Conservation (phyloP, 768 basidiomycete species). For the Inosperma sp. region DNA sequence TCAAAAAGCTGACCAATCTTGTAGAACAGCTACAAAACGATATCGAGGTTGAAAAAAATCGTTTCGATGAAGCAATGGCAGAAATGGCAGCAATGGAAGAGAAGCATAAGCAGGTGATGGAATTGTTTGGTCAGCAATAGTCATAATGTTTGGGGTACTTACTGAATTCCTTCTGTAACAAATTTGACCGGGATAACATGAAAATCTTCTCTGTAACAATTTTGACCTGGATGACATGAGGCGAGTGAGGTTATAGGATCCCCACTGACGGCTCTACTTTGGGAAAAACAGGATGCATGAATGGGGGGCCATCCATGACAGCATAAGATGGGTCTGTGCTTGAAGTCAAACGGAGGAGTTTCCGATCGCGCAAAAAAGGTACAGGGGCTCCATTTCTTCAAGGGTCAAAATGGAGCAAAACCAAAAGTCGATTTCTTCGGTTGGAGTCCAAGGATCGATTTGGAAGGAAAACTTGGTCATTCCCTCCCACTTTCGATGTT, state of each 20-base stretch:
- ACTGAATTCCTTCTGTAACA: too few species aligned
- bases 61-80: too few species aligned
- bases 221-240: too few species aligned
- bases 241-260: slow-evolving; percentile 38
- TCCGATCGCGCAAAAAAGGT: slow-evolving; percentile 45
- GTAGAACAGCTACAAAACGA: too few species aligned
- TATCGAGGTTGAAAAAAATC: too few species aligned
- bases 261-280: slow-evolving; percentile 18
- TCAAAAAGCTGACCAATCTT: too few species aligned
- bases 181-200: too few species aligned
- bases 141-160: too few species aligned
- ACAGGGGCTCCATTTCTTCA: slow-evolving; percentile 44
- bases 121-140: too few species aligned
- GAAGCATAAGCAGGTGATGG: too few species aligned
- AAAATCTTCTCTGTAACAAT: too few species aligned
- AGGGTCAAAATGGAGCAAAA: slow-evolving; percentile 47
- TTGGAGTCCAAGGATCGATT: slow-evolving; percentile 58
- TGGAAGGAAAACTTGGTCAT: slow-evolving; percentile 52
- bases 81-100: too few species aligned
- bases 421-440: slow-evolving; percentile 35
- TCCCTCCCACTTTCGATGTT: slow-evolving; percentile 59
- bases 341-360: slow-evolving; percentile 32
- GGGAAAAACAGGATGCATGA: slow-evolving; percentile 26
- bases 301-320: slow-evolving; percentile 35
- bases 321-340: slow-evolving; percentile 46